Percentiles rank a stretch among this genome's conserved stretches.
phyloP scores from a whole-genome alignment of 176 grass and related monocot genomes.

The Hsuehochloa calcarea region DNA sequence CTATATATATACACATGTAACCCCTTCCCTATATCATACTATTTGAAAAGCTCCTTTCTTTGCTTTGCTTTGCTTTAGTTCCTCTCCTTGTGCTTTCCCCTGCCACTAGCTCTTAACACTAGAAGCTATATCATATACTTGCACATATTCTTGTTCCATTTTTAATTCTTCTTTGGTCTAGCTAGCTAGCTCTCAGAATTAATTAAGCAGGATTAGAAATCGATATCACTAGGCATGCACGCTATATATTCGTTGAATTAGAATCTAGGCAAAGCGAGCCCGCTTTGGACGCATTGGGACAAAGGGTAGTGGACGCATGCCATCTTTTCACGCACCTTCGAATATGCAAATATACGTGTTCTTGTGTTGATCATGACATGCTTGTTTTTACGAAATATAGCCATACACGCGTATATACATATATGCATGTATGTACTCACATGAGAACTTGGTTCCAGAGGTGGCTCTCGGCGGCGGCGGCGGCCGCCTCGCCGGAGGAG shows the following conservation, averaged over 20 bases:
- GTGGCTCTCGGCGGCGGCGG: slow-evolving; percentile 58
- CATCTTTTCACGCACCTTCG: slow-evolving; percentile 39
- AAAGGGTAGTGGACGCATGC: slow-evolving; percentile 48
- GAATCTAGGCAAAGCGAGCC: slow-evolving; percentile 43
- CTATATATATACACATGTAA: slow-evolving; percentile 7
- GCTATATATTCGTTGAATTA: slow-evolving; percentile 41
- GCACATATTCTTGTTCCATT: slow-evolving; percentile 41
- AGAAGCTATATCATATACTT: slow-evolving; percentile 13
- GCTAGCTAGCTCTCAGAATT: slow-evolving; percentile 1
- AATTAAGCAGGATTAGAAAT: slow-evolving; percentile 28
- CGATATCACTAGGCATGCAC: slow-evolving; percentile 14
- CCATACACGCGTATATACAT: not conserved
- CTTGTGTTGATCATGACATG: not conserved
- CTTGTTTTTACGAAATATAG: not conserved
- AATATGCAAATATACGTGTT: slow-evolving; percentile 42
- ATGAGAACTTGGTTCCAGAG: slow-evolving; percentile 85
- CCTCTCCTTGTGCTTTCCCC: slow-evolving; percentile 32
- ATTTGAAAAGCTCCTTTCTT: slow-evolving; percentile 42
- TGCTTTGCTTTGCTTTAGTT: slow-evolving; percentile 41
- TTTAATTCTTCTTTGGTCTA: not conserved
- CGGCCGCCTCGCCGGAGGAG: slow-evolving; percentile 35
- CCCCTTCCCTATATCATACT: slow-evolving; percentile 10
- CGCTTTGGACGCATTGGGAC: slow-evolving; percentile 49
- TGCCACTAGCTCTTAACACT: slow-evolving; percentile 1
- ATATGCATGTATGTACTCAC: slow-evolving; percentile 45